Conservation (phyloP, 805 yeast genomes). For the Barnettozyma siamensis region DNA sequence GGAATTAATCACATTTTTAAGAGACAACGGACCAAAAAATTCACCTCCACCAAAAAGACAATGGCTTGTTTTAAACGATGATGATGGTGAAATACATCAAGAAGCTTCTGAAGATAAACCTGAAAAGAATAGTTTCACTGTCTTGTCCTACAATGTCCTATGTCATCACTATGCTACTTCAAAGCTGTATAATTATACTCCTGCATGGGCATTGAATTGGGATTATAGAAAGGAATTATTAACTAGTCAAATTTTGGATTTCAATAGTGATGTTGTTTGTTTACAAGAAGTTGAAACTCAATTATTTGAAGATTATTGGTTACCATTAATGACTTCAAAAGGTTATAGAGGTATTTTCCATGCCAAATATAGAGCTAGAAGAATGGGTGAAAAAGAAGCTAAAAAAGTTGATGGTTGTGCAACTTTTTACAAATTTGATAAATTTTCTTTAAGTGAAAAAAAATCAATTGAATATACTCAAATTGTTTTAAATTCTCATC, state of each 20-base stretch:
- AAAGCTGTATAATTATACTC: conserved; percentile 88
- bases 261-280: conserved; percentile 74
- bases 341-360: conserved; percentile 83
- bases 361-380: conserved; percentile 87
- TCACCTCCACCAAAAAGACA: conserved; percentile 67
- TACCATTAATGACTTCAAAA: conserved; percentile 58
- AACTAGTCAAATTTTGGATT: conserved; percentile 62
- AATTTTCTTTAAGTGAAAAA: conserved; percentile 66
- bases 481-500: conserved; percentile 74
- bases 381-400: conserved; percentile 75
- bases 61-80: conserved; percentile 76
- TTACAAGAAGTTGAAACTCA: conserved; percentile 93
- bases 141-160: conserved; percentile 83
- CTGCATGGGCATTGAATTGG: conserved; percentile 97
- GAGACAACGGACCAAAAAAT: conserved; percentile 75
- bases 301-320: conserved; percentile 83
- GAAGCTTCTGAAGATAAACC: conserved; percentile 21
- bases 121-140: conserved; percentile 51
- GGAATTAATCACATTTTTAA: conserved; percentile 69
- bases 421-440: conserved; percentile 67
- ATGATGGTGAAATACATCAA: conserved; percentile 50
- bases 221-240: conserved; percentile 76
- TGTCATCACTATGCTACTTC: conserved; percentile 96
- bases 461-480: conserved; percentile 78
- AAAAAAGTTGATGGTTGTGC: conserved; percentile 98